A percentile compares a stretch with the other conserved stretches of the same genome.
Evolutionary conservation across 805 yeast species (phyloP).

Genomic region (Metahyphopichia silvanorum): DNA sequence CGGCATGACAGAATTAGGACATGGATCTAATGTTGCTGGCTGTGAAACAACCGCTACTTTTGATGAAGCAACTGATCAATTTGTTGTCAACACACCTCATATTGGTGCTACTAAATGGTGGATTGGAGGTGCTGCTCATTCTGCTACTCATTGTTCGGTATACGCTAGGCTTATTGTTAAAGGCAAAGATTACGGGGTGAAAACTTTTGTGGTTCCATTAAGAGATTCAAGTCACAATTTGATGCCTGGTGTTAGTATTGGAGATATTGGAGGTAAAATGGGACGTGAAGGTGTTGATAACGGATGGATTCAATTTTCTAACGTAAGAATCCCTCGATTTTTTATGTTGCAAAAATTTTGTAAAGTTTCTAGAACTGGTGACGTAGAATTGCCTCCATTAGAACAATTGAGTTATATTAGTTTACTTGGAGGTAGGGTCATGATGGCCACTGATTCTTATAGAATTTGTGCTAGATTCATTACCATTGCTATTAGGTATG

Average conservation of each 20-base stretch:
- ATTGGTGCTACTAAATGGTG: conserved; percentile 96
- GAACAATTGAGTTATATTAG: conserved; percentile 90
- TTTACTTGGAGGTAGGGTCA: conserved; percentile 81
- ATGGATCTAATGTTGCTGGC: conserved; percentile 92
- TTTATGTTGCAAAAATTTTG: conserved; percentile 81
- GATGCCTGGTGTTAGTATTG: conserved; percentile 76
- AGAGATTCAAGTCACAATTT: conserved; percentile 73
- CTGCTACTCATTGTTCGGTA: conserved; percentile 83
- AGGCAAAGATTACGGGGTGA: conserved; percentile 88
- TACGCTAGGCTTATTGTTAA: conserved; percentile 81
- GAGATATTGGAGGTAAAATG: conserved; percentile 94
- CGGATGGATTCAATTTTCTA: conserved; percentile 92
- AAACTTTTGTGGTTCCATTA: conserved; percentile 87
- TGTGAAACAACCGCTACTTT: conserved; percentile 89
- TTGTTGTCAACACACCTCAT: conserved; percentile 81
- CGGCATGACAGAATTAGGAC: conserved; percentile 91
- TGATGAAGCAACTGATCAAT: conserved; percentile 60
- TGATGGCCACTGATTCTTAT: conserved; percentile 84
- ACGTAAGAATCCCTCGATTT: conserved; percentile 79
- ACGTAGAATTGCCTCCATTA: conserved; percentile 74
- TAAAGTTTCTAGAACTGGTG: conserved; percentile 63
- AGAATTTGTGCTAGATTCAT: conserved; percentile 74
- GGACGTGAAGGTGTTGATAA: conserved; percentile 95
- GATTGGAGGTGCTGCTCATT: conserved; percentile 98
- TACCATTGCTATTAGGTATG: conserved; percentile 85